phyloP scores from a whole-genome alignment of 495 filamentous ascomycete genomes.

The Penicillium salamii region DNA sequence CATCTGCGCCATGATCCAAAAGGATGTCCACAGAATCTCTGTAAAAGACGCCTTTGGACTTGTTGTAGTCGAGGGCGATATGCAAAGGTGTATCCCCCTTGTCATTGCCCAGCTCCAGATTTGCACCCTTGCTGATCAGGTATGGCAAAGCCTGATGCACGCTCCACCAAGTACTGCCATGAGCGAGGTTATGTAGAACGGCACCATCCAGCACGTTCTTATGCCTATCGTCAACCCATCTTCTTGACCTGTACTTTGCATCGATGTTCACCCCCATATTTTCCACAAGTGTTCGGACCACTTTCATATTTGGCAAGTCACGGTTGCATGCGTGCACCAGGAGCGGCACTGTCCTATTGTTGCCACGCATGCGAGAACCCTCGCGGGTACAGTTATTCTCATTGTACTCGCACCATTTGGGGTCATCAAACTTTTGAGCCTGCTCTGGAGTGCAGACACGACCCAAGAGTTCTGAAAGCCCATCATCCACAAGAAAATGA shows the following conservation, averaged over 20 bases:
- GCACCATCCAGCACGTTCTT: not conserved
- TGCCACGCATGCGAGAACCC: not conserved
- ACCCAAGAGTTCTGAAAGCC: slow-evolving; percentile 5
- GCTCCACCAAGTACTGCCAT: slow-evolving; percentile 16
- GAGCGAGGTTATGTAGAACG: slow-evolving; percentile 12
- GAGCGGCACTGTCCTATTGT: not conserved
- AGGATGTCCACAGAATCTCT: slow-evolving; percentile 17
- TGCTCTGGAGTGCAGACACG: slow-evolving; percentile 4
- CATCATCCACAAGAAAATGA: slow-evolving; percentile 5
- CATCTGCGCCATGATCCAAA: slow-evolving; percentile 25
- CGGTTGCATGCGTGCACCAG: slow-evolving; percentile 13
- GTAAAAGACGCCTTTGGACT: slow-evolving; percentile 5
- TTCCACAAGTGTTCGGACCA: slow-evolving; percentile 12
- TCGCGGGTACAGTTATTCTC: not conserved
- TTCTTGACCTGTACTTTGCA: not conserved
- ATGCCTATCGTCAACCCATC: not conserved
- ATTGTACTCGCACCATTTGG: not conserved
- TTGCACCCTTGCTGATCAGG: slow-evolving; percentile 12
- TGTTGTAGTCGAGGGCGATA: not conserved
- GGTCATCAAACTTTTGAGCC: slow-evolving; percentile 7
- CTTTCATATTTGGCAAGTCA: slow-evolving; percentile 15
- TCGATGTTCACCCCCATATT: slow-evolving; percentile 9
- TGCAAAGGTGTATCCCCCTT: slow-evolving; percentile 15
- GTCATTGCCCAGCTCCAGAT: slow-evolving; percentile 11
- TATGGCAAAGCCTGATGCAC: slow-evolving; percentile 19